Conservation (phyloP, 176 grass and related monocot species). For the Oryza coarctata region DNA sequence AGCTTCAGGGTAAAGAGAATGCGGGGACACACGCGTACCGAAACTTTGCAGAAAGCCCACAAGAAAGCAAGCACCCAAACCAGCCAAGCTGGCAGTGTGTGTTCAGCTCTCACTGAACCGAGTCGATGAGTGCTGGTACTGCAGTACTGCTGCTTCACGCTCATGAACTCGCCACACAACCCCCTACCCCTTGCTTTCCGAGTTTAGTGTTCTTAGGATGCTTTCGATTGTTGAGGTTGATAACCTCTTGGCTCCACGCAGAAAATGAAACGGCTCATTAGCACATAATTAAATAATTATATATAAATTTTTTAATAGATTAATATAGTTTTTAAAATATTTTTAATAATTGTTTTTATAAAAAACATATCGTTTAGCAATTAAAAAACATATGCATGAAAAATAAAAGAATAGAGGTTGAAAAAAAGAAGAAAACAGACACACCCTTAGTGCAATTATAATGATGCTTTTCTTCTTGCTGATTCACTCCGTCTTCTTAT, state of each 20-base stretch:
- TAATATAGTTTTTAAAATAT: too few species aligned
- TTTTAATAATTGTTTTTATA: too few species aligned
- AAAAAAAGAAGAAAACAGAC: too few species aligned
- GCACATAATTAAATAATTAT: too few species aligned
- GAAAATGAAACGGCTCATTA: too few species aligned
- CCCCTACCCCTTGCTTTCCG: constrained; percentile 40
- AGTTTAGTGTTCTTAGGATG: constrained; percentile 42
- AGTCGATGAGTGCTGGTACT: constrained; percentile 29
- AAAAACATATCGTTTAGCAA: too few species aligned
- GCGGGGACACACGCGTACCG: constrained; percentile 47
- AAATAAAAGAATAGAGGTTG: too few species aligned
- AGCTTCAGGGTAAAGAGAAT: constrained; percentile 27
- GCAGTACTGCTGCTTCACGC: constrained; percentile 12
- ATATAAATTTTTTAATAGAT: too few species aligned
- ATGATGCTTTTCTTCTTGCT: constrained; percentile 17
- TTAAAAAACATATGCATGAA: too few species aligned
- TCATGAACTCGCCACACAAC: constrained; percentile 11
- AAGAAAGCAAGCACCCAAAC: constrained; percentile 45
- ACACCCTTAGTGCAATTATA: constrained; percentile 35
- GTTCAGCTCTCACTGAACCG: constrained; percentile 19
- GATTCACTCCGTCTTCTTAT: not conserved
- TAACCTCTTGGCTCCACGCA: too few species aligned
- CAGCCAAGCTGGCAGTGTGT: constrained; percentile 38
- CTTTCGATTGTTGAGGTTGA: too few species aligned
- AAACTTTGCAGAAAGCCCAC: constrained; percentile 47